Conservation (phyloP, 768 basidiomycete species). For the Tubosaeta sp. region DNA sequence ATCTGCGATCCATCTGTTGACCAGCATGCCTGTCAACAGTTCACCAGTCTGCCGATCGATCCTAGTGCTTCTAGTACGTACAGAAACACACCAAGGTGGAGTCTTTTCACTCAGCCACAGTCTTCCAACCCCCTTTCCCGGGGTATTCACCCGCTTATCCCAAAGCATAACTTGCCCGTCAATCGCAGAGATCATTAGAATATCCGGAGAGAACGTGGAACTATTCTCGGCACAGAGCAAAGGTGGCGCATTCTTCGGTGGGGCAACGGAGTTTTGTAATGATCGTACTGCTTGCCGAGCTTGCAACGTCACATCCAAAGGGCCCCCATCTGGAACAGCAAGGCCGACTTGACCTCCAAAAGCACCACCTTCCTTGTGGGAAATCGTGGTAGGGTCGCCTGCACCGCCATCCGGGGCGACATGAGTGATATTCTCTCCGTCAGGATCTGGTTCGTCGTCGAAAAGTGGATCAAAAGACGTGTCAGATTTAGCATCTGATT, state of each 20-base stretch:
- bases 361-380: conserved; percentile 12
- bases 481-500: conserved; percentile 69
- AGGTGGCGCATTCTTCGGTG: conserved; percentile 75
- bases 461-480: conserved; percentile 86
- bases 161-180: conserved; percentile 92
- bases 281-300: conserved; percentile 23
- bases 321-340: conserved; percentile 28
- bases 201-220: conserved; percentile 67
- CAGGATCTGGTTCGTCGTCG: conserved; percentile 74
- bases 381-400: conserved; percentile 9
- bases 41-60: conserved; percentile 3
- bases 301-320: conserved; percentile 18
- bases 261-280: conserved; percentile 38
- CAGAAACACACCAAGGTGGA: conserved; percentile 94
- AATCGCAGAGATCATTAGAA: conserved; percentile 84
- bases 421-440: conserved; percentile 38
- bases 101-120: conserved; percentile 89
- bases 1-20: conserved; percentile 84
- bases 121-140: conserved; percentile 72
- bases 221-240: conserved; percentile 61
- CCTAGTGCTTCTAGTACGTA: conserved; percentile 36
- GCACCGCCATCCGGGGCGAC: conserved; percentile 15
- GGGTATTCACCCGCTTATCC: conserved; percentile 71
- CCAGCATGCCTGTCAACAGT: conserved; percentile 78
- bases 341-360: conserved; percentile 18